phyloP scores from a whole-genome alignment of 352 stramenopile genomes.

The Globisporangium middletonii region DNA sequence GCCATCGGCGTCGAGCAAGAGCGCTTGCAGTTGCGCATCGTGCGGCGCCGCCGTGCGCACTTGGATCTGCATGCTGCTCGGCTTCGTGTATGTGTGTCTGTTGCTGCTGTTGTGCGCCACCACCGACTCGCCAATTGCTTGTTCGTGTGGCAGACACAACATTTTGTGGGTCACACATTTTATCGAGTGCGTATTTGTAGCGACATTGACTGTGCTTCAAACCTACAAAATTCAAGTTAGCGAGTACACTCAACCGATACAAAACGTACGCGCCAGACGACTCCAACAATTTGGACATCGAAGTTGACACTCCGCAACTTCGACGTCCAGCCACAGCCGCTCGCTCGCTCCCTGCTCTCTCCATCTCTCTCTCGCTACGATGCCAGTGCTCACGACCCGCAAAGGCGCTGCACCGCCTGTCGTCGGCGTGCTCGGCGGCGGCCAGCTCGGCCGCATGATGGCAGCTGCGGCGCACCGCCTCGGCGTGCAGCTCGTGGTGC shows the following conservation, averaged over 20 bases:
- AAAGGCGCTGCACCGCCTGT: conserved; percentile 42
- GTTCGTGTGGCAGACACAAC: too few species aligned
- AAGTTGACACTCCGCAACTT: neutral
- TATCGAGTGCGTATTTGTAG: too few species aligned
- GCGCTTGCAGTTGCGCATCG: neutral
- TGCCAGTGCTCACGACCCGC: conserved; percentile 47
- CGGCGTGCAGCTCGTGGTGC: conserved; percentile 88
- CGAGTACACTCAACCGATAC: too few species aligned
- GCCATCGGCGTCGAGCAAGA: conserved; percentile 7
- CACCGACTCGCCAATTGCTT: too few species aligned
- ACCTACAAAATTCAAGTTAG: too few species aligned
- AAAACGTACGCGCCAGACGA: too few species aligned
- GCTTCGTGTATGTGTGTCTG: neutral
- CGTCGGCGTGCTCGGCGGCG: conserved; percentile 92
- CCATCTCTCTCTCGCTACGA: conserved; percentile 6
- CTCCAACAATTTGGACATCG: neutral
- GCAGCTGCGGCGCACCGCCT: conserved; percentile 93
- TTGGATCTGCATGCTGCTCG: conserved; percentile 15
- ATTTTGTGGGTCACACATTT: too few species aligned
- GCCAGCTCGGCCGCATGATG: conserved; percentile 99
- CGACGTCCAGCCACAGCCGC: neutral
- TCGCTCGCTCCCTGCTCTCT: neutral
- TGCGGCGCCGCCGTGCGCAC: conserved; percentile 4
- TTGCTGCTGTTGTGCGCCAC: too few species aligned
- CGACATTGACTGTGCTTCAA: too few species aligned